These are phyloP conservation scores for Myrmaecium sp. DNA, from an alignment of 2,329 filamentous ascomycete species.

Conservation along the genomic window DNA sequence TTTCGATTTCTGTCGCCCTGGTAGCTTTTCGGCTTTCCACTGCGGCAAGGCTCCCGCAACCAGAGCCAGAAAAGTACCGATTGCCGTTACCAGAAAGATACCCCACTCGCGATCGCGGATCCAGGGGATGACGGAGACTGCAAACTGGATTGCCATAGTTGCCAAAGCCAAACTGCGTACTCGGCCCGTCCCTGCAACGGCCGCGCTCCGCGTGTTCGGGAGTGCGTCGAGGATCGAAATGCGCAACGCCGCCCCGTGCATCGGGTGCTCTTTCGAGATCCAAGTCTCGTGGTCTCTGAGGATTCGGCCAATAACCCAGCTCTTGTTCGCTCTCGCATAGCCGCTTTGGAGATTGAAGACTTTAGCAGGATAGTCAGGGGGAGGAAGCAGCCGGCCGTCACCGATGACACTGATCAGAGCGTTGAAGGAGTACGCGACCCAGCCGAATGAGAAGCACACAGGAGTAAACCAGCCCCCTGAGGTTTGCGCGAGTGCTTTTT, in stretches of 20 bases:
- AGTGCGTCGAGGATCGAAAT: no score
- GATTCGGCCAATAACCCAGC: slow-evolving; percentile 28
- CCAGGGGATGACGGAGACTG: no score
- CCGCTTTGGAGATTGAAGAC: slow-evolving; percentile 23
- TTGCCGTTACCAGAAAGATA: slow-evolving; percentile 7
- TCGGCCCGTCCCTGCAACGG: no score
- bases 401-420: slow-evolving; percentile 15
- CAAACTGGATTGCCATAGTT: no score
- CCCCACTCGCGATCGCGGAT: no score
- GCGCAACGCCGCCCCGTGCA: no score
- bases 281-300: slow-evolving; percentile 24
- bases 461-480: slow-evolving; percentile 13
- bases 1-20: background rate
- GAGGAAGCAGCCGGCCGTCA: slow-evolving; percentile 19
- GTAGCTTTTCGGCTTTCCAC: slow-evolving; percentile 2
- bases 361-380: slow-evolving; percentile 14
- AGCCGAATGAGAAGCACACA: slow-evolving; percentile 23
- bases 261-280: slow-evolving; percentile 5
- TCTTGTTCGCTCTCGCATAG: slow-evolving; percentile 21
- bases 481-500: slow-evolving; percentile 18
- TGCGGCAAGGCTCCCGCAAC: slow-evolving; percentile 1
- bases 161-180: no score
- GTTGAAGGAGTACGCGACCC: slow-evolving; percentile 20
- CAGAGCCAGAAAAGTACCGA: background rate
- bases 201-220: no score